Evolutionary conservation across 441 rosid genomes (phyloP), one percentile per base, ranked within the genome.

Genomic region (Populus trichocarpa): DNA sequence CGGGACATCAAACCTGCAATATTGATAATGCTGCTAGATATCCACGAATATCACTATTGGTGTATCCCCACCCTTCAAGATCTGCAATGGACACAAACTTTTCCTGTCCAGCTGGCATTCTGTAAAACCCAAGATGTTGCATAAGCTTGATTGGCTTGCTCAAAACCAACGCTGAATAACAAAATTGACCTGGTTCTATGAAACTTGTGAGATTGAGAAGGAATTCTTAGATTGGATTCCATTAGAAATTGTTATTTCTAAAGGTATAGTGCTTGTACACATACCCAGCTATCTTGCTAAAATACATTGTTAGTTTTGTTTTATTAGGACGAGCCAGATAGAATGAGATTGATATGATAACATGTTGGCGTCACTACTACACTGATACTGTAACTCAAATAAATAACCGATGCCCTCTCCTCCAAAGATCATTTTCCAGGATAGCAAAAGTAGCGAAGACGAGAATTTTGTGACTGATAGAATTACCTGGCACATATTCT

Each of bases 61-160:
- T 75, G 80, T 92, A 93, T 77, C 98, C 97, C 99, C 99, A 93
- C 64, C 96, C 97, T 82, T 87, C 81, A 22, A 96, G 90, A 90
- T 93, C 99, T 57, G 75, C 95, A 30, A 93, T 89, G 30, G 76
- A 32, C 74, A 87, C 75, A 77, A 92, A 93, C 71, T 91, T 93
- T 78, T 96, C 98, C 86, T 91, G 82, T 64, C 97, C 98, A 75
- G 72, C 77, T 8, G 94, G 95, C 94, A 96, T 89, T 75, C 99
- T 96, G 83, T 70, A 77, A 76, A 40, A 70, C 64, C 71, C 73
- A 72, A 8, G 35, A 23, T 59, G 84, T 33, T 36, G 66, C 30
- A 46, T 71, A 74, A 77, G 74, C 74, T 72, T 28, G 46, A 40
- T 57, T 67, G 6, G 13, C 64, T 13, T 33, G 22, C 59, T 50